phyloP scores from a whole-genome alignment of 2,329 filamentous ascomycete species.

The Mariannaea sp. region DNA sequence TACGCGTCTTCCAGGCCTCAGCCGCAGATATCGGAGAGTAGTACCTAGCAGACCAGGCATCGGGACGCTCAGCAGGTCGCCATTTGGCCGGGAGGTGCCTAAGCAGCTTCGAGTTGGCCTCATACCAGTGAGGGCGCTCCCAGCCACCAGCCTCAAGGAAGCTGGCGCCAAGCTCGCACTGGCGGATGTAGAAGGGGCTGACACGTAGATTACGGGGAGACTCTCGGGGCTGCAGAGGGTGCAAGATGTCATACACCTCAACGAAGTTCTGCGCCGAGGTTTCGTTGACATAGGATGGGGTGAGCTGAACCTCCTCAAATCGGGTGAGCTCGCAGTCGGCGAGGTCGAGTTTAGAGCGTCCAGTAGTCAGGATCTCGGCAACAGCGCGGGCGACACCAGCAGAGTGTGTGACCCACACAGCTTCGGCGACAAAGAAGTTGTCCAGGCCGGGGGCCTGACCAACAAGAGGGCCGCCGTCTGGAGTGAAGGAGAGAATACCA shows the following conservation, averaged over 20 bases:
- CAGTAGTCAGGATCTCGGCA: slow-evolving; percentile 62
- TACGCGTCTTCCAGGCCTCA: slow-evolving; percentile 69
- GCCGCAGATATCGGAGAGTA: slow-evolving; percentile 63
- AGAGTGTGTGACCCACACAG: slow-evolving; percentile 70
- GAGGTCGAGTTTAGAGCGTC: slow-evolving; percentile 60
- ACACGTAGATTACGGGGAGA: slow-evolving; percentile 63
- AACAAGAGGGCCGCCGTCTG: slow-evolving; percentile 64
- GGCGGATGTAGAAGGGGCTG: slow-evolving; percentile 61
- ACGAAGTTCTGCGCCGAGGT: slow-evolving; percentile 66
- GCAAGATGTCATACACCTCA: slow-evolving; percentile 68
- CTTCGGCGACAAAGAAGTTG: slow-evolving; percentile 67
- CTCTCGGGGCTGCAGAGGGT: slow-evolving; percentile 61
- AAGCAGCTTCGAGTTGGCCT: slow-evolving; percentile 58
- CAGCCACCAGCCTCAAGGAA: slow-evolving; percentile 65
- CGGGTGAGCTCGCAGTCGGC: slow-evolving; percentile 63
- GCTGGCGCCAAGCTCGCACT: slow-evolving; percentile 59
- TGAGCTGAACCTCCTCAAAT: slow-evolving; percentile 65
- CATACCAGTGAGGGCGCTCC: slow-evolving; percentile 68
- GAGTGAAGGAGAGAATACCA: slow-evolving; percentile 69
- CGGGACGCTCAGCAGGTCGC: slow-evolving; percentile 56
- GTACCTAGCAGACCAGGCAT: slow-evolving; percentile 61
- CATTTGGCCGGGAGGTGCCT: slow-evolving; percentile 57
- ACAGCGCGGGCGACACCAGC: slow-evolving; percentile 65
- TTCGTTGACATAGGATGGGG: slow-evolving; percentile 59
- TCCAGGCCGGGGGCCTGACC: slow-evolving; percentile 62